phyloP scores from a whole-genome alignment of 192 early-diverging fungal genomes.

The Backusella psychrophila region DNA sequence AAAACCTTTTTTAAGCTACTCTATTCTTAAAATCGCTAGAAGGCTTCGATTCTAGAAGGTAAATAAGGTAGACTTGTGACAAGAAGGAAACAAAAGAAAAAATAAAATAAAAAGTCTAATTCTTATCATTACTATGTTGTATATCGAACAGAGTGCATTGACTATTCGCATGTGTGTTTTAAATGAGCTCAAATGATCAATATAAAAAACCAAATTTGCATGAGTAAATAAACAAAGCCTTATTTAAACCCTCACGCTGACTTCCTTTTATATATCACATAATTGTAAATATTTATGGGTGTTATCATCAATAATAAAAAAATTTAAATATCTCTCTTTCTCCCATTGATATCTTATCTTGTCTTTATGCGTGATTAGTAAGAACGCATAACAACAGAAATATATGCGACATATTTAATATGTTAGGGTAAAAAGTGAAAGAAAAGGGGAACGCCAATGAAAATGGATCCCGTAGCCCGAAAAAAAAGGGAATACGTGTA shows the following conservation, averaged over 20 bases:
- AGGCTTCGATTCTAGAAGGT: neutral
- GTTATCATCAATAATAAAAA: neutral
- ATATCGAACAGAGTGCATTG: neutral
- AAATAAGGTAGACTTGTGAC: neutral
- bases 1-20: neutral
- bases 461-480: neutral
- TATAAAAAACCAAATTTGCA: neutral
- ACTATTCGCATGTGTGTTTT: neutral
- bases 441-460: neutral
- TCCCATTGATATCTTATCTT: neutral
- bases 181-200: conserved; percentile 3
- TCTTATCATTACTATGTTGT: neutral
- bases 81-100: neutral
- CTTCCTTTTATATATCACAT: neutral
- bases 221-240: neutral
- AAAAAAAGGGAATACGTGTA: neutral
- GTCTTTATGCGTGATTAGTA: too few species aligned
- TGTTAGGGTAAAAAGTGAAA: neutral
- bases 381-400: too few species aligned
- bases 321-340: neutral
- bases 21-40: neutral
- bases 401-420: too few species aligned
- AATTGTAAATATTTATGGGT: neutral
- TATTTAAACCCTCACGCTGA: neutral
- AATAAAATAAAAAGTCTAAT: neutral